Base-by-base conservation (phyloP, 345 rosid genomes). In the Eucalyptus marginata region DNA sequence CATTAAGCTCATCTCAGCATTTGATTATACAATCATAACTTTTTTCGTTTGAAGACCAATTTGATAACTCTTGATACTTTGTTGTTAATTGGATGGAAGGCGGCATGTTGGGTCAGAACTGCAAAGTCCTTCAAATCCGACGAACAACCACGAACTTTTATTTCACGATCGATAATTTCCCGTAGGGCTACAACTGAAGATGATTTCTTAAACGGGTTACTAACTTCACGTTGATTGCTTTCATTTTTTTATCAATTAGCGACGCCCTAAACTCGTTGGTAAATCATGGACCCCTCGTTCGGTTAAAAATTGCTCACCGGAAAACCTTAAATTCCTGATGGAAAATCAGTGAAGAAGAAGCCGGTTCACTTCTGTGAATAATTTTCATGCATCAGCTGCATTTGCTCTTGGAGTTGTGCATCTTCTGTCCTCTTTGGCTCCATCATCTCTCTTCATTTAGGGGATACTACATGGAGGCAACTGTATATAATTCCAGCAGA, bases 81-180 rank as follows among this genome's bases (percentile, higher is more conserved):
- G 2, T 15, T 2, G 17, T 14, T 15, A 14, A 64, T n/a, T n/a
- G 20, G 76, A 4, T n/a, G 76, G 40, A 3, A n/a, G 76, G 40
- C 9, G 20, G 3, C 18, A 36, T 13, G 20, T 7, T 10, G 3
- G 11, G 1, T 14, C 76, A 3, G 4, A 13, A n/a, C 3, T 3
- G 36, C 1, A 64, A 2, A 14, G 17, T n/a, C 76, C 76, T 64
- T 13, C 76, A n/a, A 64, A 64, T n/a, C 2, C 36, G 3, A 14
- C 36, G 40, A 33, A 64, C 5, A 15, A 15, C 5, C 76, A 3
- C 0, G 36, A 64, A 15, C 17, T 64, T 64, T 15, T 20, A 10
- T 76, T 31, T 20, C 83, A 0, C 24, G 27, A 36, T 71, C 27
- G 0, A 11, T 36, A 36, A 36, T 33, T 71, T 27, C 68, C 31